Base-by-base conservation (phyloP, 345 rosid genomes). In the Ceriops tagal region DNA sequence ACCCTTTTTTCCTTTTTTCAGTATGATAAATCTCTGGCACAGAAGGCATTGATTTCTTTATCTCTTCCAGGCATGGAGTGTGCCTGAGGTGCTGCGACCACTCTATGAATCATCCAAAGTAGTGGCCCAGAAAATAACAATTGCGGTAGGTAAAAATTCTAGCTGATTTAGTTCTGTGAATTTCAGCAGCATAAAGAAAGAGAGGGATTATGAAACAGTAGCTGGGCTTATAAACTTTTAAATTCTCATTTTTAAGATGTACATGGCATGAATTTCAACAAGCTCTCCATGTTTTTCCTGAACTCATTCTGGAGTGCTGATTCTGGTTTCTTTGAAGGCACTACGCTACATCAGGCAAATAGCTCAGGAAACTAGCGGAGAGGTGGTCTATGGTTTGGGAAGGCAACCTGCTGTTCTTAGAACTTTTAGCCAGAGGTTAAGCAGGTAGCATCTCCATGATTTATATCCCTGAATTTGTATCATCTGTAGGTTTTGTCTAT, bases 301-400 rank as follows among this genome's bases (percentile, higher is more conserved):
- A 22, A 59, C 27, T 55, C 4, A 5, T 22, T 16, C 0, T 21
- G 6, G 58, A 58, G 47, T 56, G 28, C 69, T 80, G 46, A 78
- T 31, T 65, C 55, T 73, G 57, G 24, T 78, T 73, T 77, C 69
- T 71, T 24, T 74, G 39, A 70, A 96, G 99, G 97, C 97, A 19
- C 71, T 96, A 71, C 87, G 98, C 20, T 88, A 83, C 69, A 73
- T 90, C 30, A 85, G 96, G 72, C 98, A 96, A 76, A 77, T 96
- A 77, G 98, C 98, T 32, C 99, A 90, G 61, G 99, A 96, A 83
- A 83, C 92, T 6, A 96, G 93, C 61, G 99, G 98, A 20, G 99
- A 96, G 75, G 87, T 91, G 68, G 97, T 88, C n/a, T 92, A 90
- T 79, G 89, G 97, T 32, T 76, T 92, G 81, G 99, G 98, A 68